phyloP scores from a whole-genome alignment of 306 rosid genomes.

The Dalbergia oliveri region DNA sequence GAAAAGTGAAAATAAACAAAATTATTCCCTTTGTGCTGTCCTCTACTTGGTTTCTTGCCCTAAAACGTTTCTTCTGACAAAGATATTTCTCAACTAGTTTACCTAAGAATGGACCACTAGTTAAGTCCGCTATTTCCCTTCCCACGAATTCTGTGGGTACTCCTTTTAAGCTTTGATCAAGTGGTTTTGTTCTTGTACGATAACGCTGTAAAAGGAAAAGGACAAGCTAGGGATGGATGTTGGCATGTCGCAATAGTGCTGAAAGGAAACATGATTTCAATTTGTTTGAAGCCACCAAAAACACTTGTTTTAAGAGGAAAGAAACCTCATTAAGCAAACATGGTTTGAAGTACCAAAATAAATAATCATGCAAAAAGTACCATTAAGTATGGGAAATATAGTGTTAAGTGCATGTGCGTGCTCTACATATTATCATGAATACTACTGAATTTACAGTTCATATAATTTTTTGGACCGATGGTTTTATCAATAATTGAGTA shows the following conservation, averaged over 20 bases:
- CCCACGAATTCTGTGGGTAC: slow-evolving; percentile 35
- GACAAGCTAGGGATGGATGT: slow-evolving; percentile 16
- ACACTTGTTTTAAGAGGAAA: slow-evolving; percentile 46
- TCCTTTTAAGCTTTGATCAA: slow-evolving; percentile 44
- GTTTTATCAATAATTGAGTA: background rate
- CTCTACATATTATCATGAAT: background rate
- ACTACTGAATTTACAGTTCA: too few species aligned
- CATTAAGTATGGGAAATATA: background rate
- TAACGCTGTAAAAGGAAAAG: slow-evolving; percentile 38
- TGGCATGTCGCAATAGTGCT: slow-evolving; percentile 22
- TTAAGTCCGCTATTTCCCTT: slow-evolving; percentile 3
- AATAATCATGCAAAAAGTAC: background rate
- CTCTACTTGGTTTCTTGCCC: slow-evolving; percentile 11
- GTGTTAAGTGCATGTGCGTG: too few species aligned
- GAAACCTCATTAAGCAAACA: slow-evolving; percentile 47
- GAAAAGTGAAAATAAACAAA: slow-evolving; percentile 32
- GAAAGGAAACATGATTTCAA: slow-evolving; percentile 20
- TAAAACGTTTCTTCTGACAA: slow-evolving; percentile 50
- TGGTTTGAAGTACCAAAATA: slow-evolving; percentile 38
- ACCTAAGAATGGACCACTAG: slow-evolving; percentile 43
- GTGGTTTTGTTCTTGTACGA: slow-evolving; percentile 34
- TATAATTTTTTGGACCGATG: too few species aligned
- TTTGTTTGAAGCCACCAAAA: slow-evolving; percentile 36
- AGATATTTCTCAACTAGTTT: slow-evolving; percentile 43
- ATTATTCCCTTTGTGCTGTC: slow-evolving; percentile 46